These are phyloP conservation scores for Naematelia encephala DNA, from an alignment of 768 basidiomycete species.

Conservation along the genomic window DNA sequence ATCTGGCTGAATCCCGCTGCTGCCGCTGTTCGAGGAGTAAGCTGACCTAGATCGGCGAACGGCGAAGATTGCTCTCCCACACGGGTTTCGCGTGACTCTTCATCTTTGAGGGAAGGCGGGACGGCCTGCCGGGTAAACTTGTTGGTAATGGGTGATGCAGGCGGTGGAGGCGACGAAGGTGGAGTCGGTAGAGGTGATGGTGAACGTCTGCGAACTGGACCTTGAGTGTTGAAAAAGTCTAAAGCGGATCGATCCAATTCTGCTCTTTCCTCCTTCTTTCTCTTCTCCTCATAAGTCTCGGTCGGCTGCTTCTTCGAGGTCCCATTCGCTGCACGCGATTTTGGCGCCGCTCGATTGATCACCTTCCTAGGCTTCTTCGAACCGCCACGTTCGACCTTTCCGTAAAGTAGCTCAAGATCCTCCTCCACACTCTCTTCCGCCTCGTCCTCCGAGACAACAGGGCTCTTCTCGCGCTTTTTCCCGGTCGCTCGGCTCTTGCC, in stretches of 20 bases:
- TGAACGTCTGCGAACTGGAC: constrained; percentile 14
- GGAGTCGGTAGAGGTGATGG: constrained; percentile 15
- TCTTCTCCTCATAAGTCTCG: constrained; percentile 12
- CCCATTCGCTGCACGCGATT: neutral
- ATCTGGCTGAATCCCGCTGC: constrained; percentile 43
- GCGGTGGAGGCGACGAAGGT: constrained; percentile 19
- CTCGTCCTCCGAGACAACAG: constrained; percentile 11
- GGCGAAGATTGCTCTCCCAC: neutral
- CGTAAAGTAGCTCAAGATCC: constrained; percentile 14
- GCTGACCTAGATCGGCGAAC: constrained; percentile 5
- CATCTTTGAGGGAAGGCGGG: neutral
- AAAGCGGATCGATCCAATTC: constrained; percentile 18
- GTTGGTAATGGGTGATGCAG: constrained; percentile 11
- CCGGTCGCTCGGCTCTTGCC: constrained; percentile 8
- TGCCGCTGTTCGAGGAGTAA: constrained; percentile 24
- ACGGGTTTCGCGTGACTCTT: neutral
- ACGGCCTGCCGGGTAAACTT: neutral
- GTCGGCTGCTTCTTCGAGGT: constrained; percentile 15
- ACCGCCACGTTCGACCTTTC: neutral
- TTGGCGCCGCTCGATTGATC: neutral
- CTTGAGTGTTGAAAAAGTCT: constrained; percentile 35
- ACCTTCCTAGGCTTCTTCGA: constrained; percentile 8
- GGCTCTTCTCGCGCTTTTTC: constrained; percentile 5
- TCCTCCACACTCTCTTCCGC: constrained; percentile 15
- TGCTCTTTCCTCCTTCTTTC: constrained; percentile 9